Evolutionary conservation across 371 early-diverging fungal genomes (phyloP), one percentile per base, ranked within the genome.

Genomic region (Mucor saturninus): DNA sequence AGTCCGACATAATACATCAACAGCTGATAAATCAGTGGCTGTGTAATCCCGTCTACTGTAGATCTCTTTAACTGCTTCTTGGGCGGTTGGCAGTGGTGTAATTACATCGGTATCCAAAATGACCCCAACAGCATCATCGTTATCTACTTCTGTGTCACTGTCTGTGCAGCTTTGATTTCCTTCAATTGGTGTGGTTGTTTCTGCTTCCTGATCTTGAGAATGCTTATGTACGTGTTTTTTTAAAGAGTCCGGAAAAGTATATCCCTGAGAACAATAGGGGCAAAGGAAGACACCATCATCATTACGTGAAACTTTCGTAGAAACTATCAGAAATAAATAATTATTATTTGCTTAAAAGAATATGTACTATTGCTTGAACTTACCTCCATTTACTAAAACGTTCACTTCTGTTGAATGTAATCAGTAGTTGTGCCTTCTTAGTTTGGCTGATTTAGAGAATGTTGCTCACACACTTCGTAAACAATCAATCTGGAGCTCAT

Each of bases 361-460:
- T 38, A 38, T 11, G 49, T 50, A 55, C 31, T 55, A 54, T 62
- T 62, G 56, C 51, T 40, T 62, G 56, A 56, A 42, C 62, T 56
- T 51, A 55, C 56, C 56, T 62, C 56, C 62, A 62, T 62, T 62
- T 62, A 56, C 56, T 62, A 50, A 62, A 62, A 56, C 50, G 62
- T 56, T 56, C 56, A 62, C 51, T 62, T 56, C 62, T 62, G 62
- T 62, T 56, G 62, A 56, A 62, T 62, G 62, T 56, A 56, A 40
- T 56, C 56, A 40, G 56, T 56, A 56, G 56, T 62, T 62, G 21
- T 56, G 62, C 62, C 48, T 56, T 51, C 56, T 56, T 62, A 56
- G 62, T 62, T 62, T 56, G 40, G 62, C 48, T 31, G 56, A 55
- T 62, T 56, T 39, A 62, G 62, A 62, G 56, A 62, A 62, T 62